Evolutionary conservation across 139 green algal genomes (phyloP).

Genomic region (Tetradesmus obliquus): DNA sequence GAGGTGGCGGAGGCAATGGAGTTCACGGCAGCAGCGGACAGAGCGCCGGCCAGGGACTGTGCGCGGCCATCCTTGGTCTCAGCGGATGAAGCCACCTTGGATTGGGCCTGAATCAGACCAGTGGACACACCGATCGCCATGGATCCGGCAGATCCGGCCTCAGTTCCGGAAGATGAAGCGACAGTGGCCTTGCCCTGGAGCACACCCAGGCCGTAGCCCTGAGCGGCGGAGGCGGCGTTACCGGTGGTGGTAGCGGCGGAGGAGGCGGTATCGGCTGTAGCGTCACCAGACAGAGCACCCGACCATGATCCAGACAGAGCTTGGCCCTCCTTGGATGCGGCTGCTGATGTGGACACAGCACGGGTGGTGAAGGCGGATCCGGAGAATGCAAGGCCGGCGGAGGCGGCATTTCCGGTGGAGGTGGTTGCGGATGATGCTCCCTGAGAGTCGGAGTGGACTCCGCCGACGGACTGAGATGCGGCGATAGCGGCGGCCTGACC

Average conservation of each 20-base stretch:
- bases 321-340: slow-evolving; percentile 35
- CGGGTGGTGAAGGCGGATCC: slow-evolving; percentile 21
- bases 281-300: neutral
- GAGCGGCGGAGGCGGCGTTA: slow-evolving; percentile 29
- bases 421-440: slow-evolving; percentile 25
- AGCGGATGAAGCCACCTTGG: slow-evolving; percentile 25
- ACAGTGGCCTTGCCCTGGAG: slow-evolving; percentile 44
- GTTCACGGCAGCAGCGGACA: slow-evolving; percentile 35
- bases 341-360: slow-evolving; percentile 34
- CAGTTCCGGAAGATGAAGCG: slow-evolving; percentile 18
- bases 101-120: slow-evolving; percentile 43
- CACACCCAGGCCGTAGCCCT: slow-evolving; percentile 6
- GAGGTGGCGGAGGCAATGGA: slow-evolving; percentile 23
- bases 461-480: slow-evolving; percentile 23
- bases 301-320: slow-evolving; percentile 33
- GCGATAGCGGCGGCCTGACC: slow-evolving; percentile 33
- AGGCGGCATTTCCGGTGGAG: slow-evolving; percentile 24
- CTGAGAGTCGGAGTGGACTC: slow-evolving; percentile 42
- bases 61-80: slow-evolving; percentile 45
- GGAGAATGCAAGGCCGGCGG: slow-evolving; percentile 15
- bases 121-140: slow-evolving; percentile 19
- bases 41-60: slow-evolving; percentile 38
- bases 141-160: slow-evolving; percentile 22
- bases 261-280: slow-evolving; percentile 33
- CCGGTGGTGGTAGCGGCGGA: slow-evolving; percentile 40